Conservation (phyloP, 1,284 basidiomycete species). For the Prillingera fragicola region DNA sequence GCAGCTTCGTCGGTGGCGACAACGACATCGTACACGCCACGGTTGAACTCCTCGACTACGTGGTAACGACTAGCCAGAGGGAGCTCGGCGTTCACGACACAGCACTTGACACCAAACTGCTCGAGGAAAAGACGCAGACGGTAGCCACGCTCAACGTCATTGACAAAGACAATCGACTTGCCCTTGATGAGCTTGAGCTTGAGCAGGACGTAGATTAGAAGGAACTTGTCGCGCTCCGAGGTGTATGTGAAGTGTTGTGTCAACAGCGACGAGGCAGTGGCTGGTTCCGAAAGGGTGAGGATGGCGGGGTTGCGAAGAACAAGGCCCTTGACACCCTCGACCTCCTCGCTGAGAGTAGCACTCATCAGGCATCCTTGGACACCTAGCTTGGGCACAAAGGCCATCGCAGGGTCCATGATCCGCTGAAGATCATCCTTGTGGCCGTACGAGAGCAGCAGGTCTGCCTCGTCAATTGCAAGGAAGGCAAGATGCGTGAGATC, state of each 20-base stretch:
- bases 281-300: conserved; percentile 80
- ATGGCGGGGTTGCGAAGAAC: conserved; percentile 79
- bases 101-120: conserved; percentile 94
- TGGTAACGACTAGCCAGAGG: conserved; percentile 96
- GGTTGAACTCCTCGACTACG: conserved; percentile 97
- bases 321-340: conserved; percentile 82
- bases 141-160: conserved; percentile 91
- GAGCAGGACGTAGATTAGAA: conserved; percentile 88
- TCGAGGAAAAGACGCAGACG: conserved; percentile 94
- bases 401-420: conserved; percentile 59
- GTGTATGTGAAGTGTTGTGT: conserved; percentile 77
- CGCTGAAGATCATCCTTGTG: conserved; percentile 86
- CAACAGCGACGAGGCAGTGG: conserved; percentile 59
- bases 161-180: conserved; percentile 96
- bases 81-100: conserved; percentile 92
- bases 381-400: conserved; percentile 69
- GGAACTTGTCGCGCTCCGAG: conserved; percentile 91
- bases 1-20: conserved; percentile 90
- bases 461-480: conserved; percentile 95
- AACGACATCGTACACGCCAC: conserved; percentile 97
- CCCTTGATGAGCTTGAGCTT: conserved; percentile 92
- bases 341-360: conserved; percentile 95
- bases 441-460: conserved; percentile 94
- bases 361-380: conserved; percentile 96
- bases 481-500: conserved; percentile 59